These are phyloP conservation scores for Fusarium sacchari DNA, from an alignment of 2,329 filamentous ascomycete genomes.

Conservation along the genomic window DNA sequence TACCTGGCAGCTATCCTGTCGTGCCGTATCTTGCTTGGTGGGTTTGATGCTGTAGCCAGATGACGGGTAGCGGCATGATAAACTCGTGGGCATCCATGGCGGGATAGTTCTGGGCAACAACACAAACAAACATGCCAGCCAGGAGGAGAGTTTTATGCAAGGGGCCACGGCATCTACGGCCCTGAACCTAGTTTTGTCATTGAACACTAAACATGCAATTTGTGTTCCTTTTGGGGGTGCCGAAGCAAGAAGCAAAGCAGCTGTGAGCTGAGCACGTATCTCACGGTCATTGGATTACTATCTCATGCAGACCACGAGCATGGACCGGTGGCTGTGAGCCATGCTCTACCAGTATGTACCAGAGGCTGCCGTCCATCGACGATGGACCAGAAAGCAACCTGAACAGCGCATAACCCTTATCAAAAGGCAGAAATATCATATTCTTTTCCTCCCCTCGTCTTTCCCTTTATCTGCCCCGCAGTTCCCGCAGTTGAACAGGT, in stretches of 20 bases:
- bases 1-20: conserved; percentile 10
- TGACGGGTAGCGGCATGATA: conserved; percentile 22
- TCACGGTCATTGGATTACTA: conserved; percentile 12
- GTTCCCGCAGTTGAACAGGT: conserved; percentile 10
- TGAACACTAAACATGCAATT: conserved; percentile 3
- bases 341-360: no score
- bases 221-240: conserved; percentile 2
- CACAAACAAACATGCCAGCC: conserved; percentile 19
- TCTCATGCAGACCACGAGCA: conserved; percentile 12
- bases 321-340: conserved; percentile 3
- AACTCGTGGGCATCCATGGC: conserved; percentile 25
- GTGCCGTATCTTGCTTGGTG: conserved; percentile 13
- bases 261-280: not conserved
- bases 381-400: not conserved
- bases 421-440: conserved; percentile 9
- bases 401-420: conserved; percentile 13
- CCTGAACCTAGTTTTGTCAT: conserved; percentile 13
- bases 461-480: conserved; percentile 12
- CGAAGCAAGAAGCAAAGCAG: conserved; percentile 8
- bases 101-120: conserved; percentile 14
- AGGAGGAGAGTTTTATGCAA: conserved; percentile 33
- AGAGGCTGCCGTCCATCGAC: not conserved
- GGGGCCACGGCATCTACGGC: conserved; percentile 16
- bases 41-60: conserved; percentile 6
- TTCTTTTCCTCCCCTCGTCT: not conserved